A percentile compares a stretch with the other conserved stretches of the same genome.
Evolutionary conservation across 352 stramenopile genomes (phyloP).

Genomic region (Phytophthora sojae): DNA sequence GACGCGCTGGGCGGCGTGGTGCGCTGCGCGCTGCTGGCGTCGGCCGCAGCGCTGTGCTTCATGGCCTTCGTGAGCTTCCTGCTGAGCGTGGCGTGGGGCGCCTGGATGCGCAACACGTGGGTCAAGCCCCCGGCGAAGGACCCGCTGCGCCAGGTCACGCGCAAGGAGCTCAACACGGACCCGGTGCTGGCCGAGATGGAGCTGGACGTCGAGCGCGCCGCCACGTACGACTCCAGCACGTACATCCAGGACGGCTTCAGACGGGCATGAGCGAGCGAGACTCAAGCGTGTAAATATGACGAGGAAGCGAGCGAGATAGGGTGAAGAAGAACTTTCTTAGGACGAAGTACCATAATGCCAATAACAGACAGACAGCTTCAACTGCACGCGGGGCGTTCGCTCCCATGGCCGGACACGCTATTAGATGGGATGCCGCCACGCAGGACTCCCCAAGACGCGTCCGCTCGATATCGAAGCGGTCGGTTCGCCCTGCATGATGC

Average conservation of each 20-base stretch:
- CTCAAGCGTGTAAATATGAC: conserved; percentile 38
- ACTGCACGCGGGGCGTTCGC: neutral
- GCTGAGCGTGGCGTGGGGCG: conserved; percentile 65
- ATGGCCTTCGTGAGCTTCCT: conserved; percentile 70
- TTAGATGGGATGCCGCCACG: too few relatives aligned
- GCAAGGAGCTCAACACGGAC: conserved; percentile 1
- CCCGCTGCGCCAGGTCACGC: conserved; percentile 10
- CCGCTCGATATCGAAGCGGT: too few relatives aligned
- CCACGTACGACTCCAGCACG: conserved; percentile 36
- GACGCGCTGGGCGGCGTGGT: conserved; percentile 47
- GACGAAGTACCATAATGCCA: conserved; percentile 35
- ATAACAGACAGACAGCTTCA: conserved; percentile 25
- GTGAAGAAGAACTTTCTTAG: conserved; percentile 11
- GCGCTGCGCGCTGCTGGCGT: conserved; percentile 57
- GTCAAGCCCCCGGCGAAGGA: conserved; percentile 33
- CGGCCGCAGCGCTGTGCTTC: conserved; percentile 61
- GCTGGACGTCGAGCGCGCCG: conserved; percentile 30
- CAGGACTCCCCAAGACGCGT: too few relatives aligned
- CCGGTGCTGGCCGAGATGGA: conserved; percentile 30
- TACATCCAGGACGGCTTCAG: conserved; percentile 38
- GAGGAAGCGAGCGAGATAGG: neutral
- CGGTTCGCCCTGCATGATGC: too few relatives aligned
- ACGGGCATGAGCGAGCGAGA: conserved; percentile 12
- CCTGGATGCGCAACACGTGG: conserved; percentile 55
- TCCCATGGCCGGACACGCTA: neutral